Percentiles rank a stretch among this genome's conserved stretches.
phyloP scores from a whole-genome alignment of 2,329 filamentous ascomycete species.

The Sporothrix pallida region DNA sequence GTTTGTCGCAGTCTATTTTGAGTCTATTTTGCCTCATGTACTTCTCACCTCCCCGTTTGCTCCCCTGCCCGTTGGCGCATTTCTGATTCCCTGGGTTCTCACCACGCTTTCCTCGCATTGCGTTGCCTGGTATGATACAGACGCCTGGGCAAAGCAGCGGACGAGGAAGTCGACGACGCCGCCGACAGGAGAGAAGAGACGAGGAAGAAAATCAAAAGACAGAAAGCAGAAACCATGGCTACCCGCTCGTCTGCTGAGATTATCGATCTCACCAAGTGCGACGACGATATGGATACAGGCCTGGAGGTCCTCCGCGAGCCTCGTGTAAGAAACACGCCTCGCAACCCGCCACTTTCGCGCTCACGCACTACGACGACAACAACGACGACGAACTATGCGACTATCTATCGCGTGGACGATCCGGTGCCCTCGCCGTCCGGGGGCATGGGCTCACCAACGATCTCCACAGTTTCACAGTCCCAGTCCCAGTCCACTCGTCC shows the following conservation, averaged over 20 bases:
- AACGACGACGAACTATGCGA: neutral
- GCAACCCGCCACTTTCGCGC: conserved; percentile 28
- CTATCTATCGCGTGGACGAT: conserved; percentile 5
- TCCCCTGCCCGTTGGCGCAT: conserved; percentile 17
- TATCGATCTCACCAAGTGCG: conserved; percentile 37
- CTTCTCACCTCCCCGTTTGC: conserved; percentile 2
- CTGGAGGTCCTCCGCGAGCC: neutral
- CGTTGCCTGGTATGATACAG: conserved; percentile 32
- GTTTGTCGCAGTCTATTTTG: conserved; percentile 1
- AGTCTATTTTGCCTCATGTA: neutral
- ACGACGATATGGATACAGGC: conserved; percentile 32
- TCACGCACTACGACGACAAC: neutral
- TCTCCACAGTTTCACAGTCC: neutral
- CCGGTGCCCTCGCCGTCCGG: neutral
- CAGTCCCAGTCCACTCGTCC: neutral
- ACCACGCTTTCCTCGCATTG: neutral
- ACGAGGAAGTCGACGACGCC: conserved; percentile 18
- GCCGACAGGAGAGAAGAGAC: conserved; percentile 4
- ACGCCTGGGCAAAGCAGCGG: conserved; percentile 23
- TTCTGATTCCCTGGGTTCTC: conserved; percentile 8
- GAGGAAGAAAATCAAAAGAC: neutral
- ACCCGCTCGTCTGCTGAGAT: conserved; percentile 28
- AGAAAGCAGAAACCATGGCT: conserved; percentile 27
- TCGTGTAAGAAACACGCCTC: conserved; percentile 16
- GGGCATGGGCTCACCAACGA: too few relatives aligned